These are phyloP conservation scores for Clarireedia hainanense DNA, from an alignment of 2,329 filamentous ascomycete species.

Conservation along the genomic window DNA sequence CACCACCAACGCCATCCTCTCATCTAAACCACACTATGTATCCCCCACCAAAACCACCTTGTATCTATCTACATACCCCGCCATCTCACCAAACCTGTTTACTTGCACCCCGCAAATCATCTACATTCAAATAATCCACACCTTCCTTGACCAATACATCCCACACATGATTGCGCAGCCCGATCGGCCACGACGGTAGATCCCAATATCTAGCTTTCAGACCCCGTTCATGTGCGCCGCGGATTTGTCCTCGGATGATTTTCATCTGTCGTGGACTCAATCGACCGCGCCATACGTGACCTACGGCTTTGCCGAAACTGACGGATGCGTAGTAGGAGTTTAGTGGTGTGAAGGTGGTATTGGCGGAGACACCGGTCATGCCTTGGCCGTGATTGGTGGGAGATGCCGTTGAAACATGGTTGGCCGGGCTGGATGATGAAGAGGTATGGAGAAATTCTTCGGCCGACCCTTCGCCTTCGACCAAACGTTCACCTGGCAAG, in stretches of 20 bases:
- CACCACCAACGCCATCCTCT: no score
- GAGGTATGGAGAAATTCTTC: constrained; percentile 10
- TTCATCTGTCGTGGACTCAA: constrained; percentile 38
- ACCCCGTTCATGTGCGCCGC: constrained; percentile 41
- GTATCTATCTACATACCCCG: no score
- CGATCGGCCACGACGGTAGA: constrained; percentile 48
- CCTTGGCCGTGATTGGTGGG: constrained; percentile 33
- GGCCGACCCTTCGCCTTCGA: constrained; percentile 17
- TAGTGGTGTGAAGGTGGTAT: constrained; percentile 36
- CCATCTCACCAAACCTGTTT: constrained; percentile 17
- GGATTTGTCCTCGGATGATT: constrained; percentile 38
- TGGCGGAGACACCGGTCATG: constrained; percentile 31
- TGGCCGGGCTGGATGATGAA: constrained; percentile 4
- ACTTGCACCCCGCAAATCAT: constrained; percentile 43
- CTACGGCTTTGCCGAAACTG: constrained; percentile 47
- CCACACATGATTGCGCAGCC: constrained; percentile 49
- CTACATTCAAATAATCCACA: constrained; percentile 53
- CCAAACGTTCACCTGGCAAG: constrained; percentile 4
- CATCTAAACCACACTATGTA: no score
- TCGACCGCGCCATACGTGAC: constrained; percentile 38
- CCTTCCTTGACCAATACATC: constrained; percentile 45
- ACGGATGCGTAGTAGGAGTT: constrained; percentile 63
- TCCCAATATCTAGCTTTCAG: constrained; percentile 55
- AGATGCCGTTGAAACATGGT: constrained; percentile 8
- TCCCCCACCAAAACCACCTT: no score